Conservation (phyloP, 2,329 filamentous ascomycete species). For the Ustulina deusta region DNA sequence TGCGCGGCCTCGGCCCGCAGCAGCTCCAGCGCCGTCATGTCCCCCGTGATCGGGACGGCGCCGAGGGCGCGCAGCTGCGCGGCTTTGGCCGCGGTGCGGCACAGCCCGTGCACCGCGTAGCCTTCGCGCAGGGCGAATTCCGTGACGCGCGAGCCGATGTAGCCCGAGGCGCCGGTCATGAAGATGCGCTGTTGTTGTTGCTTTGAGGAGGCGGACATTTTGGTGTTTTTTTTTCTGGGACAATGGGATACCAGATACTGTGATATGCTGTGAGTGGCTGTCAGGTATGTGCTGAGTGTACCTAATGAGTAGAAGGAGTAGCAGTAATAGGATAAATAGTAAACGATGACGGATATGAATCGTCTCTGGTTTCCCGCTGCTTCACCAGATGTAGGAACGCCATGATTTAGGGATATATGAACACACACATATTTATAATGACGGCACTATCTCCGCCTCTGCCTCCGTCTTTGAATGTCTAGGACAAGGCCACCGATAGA, state of each 20-base stretch:
- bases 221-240: background rate
- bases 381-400: background rate
- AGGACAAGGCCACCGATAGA: background rate
- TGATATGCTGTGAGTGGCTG: background rate
- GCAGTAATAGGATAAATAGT: background rate
- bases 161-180: constrained; percentile 57
- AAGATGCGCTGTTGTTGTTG: constrained; percentile 49
- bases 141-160: constrained; percentile 54
- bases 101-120: constrained; percentile 57
- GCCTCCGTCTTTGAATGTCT: background rate
- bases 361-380: background rate
- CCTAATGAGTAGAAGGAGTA: background rate
- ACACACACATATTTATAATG: background rate
- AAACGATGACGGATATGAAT: background rate
- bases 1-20: constrained; percentile 54
- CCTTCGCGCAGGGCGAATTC: constrained; percentile 53
- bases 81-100: constrained; percentile 53
- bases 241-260: background rate
- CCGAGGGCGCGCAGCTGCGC: constrained; percentile 54
- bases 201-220: constrained; percentile 36
- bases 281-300: background rate
- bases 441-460: background rate
- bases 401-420: constrained; percentile 14
- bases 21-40: constrained; percentile 54
- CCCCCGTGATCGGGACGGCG: constrained; percentile 55